Evolutionary conservation across 257 asterid genomes (phyloP), one percentile per base, ranked within the genome.

Genomic region (Jacaranda mimosifolia): DNA sequence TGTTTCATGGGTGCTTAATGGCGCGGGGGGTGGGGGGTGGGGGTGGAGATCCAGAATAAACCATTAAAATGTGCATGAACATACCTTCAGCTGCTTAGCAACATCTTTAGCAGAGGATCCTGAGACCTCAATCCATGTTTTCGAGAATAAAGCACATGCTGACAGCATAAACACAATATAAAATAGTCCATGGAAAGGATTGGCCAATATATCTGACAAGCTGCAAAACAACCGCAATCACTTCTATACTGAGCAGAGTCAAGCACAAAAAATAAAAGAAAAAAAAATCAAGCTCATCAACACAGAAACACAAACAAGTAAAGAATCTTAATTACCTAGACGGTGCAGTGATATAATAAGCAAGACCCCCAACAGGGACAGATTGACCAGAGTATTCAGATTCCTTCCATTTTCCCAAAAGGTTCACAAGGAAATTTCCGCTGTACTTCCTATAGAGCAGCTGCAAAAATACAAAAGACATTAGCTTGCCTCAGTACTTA

Each of bases 41-140:
- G 32, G 32, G 32, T 26, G 32, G 32, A 26, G 32, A 26, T 26
- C 32, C 32, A 39, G 58, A 53, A n/a, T 53, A 21, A 63, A 45
- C 13, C 56, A 55, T 9, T 46, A 12, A 68, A 40, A 58, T 55
- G 40, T 35, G 15, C 6, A 43, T 42, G 55, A 78, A 60, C 71
- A 76, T 82, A 93, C 98, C 97, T 90, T 93, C 26, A 93, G 90
- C 85, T 93, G 98, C 85, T 91, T 93, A 63, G 97, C 98, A 55
- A 93, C 98, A 46, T 93, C 98, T 76, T 83, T 88, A 38, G 98
- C 97, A 10, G 98, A 93, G 21, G 98, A 93, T 66, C 98, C 97
- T 8, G 98, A 93, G 63, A 93, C 98, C 86, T 91, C 98, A 67
- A 93, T 93, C 97, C 98, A 93, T 5, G 97, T 91, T 73, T 93